Conservation (phyloP, 495 filamentous ascomycete species). For the Cercophora samala region DNA sequence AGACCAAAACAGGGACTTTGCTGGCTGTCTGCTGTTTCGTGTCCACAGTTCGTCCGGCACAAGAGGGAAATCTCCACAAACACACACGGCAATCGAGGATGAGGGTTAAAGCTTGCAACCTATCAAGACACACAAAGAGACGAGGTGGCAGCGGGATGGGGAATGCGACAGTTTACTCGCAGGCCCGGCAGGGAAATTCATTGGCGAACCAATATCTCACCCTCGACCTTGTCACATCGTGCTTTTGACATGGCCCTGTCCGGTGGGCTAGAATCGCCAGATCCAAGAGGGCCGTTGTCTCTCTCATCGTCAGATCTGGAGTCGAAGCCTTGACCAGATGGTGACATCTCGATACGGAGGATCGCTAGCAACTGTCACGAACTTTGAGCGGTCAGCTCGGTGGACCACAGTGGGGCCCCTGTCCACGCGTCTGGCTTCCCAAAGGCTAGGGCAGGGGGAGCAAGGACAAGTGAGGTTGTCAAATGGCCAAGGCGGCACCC, state of each 20-base stretch:
- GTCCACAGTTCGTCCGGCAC: not conserved
- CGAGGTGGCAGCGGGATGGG: constrained; percentile 7
- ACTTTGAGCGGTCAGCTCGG: not conserved
- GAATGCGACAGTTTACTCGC: constrained; percentile 5
- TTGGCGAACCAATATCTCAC: constrained; percentile 10
- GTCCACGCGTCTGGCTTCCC: not conserved
- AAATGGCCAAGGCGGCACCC: constrained; percentile 1
- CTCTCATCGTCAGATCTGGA: not conserved
- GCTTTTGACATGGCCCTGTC: constrained; percentile 1
- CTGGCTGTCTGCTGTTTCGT: not conserved
- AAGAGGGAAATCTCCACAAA: not conserved
- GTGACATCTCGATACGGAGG: not conserved
- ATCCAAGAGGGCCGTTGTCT: not conserved
- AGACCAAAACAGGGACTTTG: constrained; percentile 4
- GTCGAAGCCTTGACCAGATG: not conserved
- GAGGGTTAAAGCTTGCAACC: not conserved
- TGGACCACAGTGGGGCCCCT: not conserved
- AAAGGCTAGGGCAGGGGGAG: not conserved
- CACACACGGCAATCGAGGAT: not conserved
- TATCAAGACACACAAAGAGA: not conserved
- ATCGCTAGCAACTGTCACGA: not conserved
- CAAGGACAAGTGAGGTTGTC: constrained; percentile 1
- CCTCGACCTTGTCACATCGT: not conserved
- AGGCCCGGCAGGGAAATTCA: constrained; percentile 9
- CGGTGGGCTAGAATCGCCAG: constrained; percentile 2